These are phyloP conservation scores for Pyrus communis DNA, from an alignment of 306 rosid species.

Conservation along the genomic window DNA sequence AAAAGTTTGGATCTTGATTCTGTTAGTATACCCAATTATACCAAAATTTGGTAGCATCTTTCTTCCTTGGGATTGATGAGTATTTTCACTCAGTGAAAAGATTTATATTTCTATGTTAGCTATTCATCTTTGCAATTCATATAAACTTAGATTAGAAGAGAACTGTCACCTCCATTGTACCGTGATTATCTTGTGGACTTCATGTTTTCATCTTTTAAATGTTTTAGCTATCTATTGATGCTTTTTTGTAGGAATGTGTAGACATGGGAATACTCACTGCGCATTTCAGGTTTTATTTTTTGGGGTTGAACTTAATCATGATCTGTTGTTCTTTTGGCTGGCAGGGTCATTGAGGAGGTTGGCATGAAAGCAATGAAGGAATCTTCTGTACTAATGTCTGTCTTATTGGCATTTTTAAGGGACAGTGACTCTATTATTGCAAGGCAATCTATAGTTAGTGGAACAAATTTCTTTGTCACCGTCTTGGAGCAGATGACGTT, in stretches of 20 bases:
- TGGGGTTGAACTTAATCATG: background rate
- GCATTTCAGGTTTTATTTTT: background rate
- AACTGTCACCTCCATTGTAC: background rate
- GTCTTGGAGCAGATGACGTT: constrained; percentile 68
- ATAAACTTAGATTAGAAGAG: background rate
- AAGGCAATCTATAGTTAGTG: constrained; percentile 62
- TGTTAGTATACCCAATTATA: background rate
- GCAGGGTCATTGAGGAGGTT: constrained; percentile 82
- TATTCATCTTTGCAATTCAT: background rate
- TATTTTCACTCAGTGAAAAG: background rate
- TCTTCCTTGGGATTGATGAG: background rate
- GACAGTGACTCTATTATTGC: constrained; percentile 51
- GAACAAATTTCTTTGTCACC: constrained; percentile 48
- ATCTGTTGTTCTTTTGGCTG: constrained; percentile 7
- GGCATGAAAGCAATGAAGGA: constrained; percentile 66
- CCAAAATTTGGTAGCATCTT: background rate
- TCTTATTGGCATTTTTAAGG: constrained; percentile 49
- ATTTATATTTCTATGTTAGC: background rate
- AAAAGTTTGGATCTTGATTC: background rate
- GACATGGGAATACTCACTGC: background rate
- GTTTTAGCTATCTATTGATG: background rate
- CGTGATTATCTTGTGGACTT: background rate
- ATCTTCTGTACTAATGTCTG: constrained; percentile 53
- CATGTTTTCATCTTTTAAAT: background rate
- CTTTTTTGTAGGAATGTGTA: background rate